Conservation (phyloP, 202 grass and related monocot species). For the Hordeum pubiflorum region DNA sequence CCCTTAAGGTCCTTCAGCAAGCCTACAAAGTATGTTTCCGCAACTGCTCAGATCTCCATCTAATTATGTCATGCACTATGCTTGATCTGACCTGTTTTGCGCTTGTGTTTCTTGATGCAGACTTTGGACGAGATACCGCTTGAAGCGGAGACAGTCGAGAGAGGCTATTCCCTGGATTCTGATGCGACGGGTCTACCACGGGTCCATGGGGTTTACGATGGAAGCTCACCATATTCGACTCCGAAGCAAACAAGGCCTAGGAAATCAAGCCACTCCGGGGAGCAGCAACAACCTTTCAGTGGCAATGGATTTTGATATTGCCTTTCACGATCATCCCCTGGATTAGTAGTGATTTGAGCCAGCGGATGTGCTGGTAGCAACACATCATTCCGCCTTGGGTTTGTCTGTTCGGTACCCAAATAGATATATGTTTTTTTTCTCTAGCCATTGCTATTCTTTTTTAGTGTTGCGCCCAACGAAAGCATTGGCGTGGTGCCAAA, state of each 20-base stretch:
- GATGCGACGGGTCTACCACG: constrained; percentile 61
- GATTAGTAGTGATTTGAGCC: constrained; percentile 28
- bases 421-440: constrained; percentile 45
- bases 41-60: background rate
- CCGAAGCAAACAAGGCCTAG: constrained; percentile 51
- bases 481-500: constrained; percentile 45
- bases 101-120: constrained; percentile 27
- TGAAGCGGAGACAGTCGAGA: constrained; percentile 78
- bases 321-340: background rate
- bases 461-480: constrained; percentile 43
- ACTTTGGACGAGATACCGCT: constrained; percentile 93
- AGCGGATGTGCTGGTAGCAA: constrained; percentile 31
- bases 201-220: constrained; percentile 50
- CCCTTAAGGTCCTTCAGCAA: constrained; percentile 81
- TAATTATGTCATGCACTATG: background rate
- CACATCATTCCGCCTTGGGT: constrained; percentile 29
- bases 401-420: constrained; percentile 27
- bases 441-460: constrained; percentile 52
- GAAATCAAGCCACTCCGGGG: constrained; percentile 59
- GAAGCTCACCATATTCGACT: constrained; percentile 38
- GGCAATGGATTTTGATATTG: constrained; percentile 47
- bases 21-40: constrained; percentile 62
- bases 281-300: constrained; percentile 47
- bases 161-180: constrained; percentile 63
- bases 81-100: background rate